Evolutionary conservation across 2,329 filamentous ascomycete genomes (phyloP).

Genomic region (Penicillium janthinellum): DNA sequence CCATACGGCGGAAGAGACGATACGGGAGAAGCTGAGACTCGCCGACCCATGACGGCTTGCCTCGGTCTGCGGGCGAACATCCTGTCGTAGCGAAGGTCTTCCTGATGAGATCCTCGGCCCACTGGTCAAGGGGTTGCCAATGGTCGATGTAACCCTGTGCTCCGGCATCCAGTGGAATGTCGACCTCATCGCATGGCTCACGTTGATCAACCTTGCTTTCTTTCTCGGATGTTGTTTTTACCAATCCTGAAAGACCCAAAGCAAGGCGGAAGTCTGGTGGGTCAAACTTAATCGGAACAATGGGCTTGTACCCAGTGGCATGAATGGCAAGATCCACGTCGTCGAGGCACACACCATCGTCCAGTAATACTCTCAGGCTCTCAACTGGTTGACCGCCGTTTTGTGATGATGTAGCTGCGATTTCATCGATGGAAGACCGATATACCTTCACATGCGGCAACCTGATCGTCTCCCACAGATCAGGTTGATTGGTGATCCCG

Average conservation of each 20-base stretch:
- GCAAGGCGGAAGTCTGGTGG: conserved; percentile 14
- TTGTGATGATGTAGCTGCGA: neutral
- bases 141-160: neutral
- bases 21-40: conserved; percentile 13
- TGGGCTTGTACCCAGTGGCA: conserved; percentile 28
- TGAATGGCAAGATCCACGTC: conserved; percentile 24
- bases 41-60: conserved; percentile 1
- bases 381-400: neutral
- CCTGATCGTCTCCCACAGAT: conserved; percentile 28
- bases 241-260: conserved; percentile 19
- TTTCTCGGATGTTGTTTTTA: neutral
- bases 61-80: conserved; percentile 2
- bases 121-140: conserved; percentile 19
- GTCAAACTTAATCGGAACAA: conserved; percentile 22
- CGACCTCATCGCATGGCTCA: neutral
- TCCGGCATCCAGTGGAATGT: neutral
- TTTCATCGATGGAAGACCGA: conserved; percentile 20
- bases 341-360: conserved; percentile 13
- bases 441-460: conserved; percentile 24
- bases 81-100: conserved; percentile 7
- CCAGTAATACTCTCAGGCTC: conserved; percentile 7
- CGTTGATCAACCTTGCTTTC: neutral
- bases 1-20: conserved; percentile 31
- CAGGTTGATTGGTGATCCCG: conserved; percentile 29
- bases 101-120: conserved; percentile 7